phyloP scores from a whole-genome alignment of 805 yeast genomes.

The Scheffersomyces stipitis region DNA sequence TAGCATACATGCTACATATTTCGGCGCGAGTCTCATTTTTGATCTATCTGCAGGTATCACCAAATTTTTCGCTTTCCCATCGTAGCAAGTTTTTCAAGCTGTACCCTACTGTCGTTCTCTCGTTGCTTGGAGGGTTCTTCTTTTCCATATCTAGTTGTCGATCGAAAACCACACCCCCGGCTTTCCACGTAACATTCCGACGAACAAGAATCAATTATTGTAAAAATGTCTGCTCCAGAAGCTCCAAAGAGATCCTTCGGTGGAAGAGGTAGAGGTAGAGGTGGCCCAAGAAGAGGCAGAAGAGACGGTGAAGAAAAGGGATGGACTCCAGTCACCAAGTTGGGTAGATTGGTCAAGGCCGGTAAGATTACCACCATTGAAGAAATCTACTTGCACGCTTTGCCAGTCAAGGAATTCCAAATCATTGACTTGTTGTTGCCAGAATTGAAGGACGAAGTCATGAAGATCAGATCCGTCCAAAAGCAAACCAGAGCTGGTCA shows the following conservation, averaged over 20 bases:
- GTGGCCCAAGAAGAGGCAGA: constrained; percentile 55
- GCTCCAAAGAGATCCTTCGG: constrained; percentile 53
- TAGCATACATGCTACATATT: no score
- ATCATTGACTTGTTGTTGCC: constrained; percentile 96
- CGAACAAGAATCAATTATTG: constrained; percentile 20
- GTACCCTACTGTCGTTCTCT: neutral
- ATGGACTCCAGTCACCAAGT: constrained; percentile 99
- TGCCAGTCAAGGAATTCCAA: constrained; percentile 99
- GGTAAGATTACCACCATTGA: constrained; percentile 95
- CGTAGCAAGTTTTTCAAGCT: neutral
- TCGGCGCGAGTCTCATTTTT: no score
- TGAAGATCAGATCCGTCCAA: constrained; percentile 99
- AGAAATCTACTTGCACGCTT: constrained; percentile 98
- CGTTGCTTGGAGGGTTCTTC: neutral
- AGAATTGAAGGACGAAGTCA: constrained; percentile 94
- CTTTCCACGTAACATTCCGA: constrained; percentile 74
- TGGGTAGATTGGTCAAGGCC: constrained; percentile 99
- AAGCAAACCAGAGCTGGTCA: constrained; percentile 99
- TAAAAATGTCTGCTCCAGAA: constrained; percentile 42
- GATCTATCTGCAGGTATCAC: no score
- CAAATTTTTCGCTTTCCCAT: neutral
- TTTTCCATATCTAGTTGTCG: constrained; percentile 38
- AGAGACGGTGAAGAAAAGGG: constrained; percentile 94
- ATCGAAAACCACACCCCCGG: constrained; percentile 69
- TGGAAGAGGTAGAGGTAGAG: constrained; percentile 59